Evolutionary conservation across 1,284 basidiomycete species (phyloP), one percentile per base, ranked within the genome.

Genomic region (Albatrellus sp.): DNA sequence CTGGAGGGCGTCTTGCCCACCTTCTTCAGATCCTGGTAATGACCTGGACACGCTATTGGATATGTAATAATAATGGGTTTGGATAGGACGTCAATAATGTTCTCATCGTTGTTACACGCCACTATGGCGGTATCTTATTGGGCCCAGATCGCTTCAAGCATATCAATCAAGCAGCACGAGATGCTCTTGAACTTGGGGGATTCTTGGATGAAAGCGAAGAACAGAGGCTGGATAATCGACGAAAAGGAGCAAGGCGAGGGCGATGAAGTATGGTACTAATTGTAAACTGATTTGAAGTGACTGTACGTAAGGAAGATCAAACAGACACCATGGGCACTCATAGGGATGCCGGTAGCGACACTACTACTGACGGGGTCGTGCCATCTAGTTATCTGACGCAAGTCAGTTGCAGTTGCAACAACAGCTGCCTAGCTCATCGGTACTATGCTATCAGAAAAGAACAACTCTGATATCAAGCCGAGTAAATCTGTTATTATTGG

Each of bases 91-190:
- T 82, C n/a, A 72, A 79, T 46, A 79, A 90, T 54, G 85, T 92
- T 8, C 67, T 94, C 5, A 83, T 94, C 11, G 66, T 92, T 28
- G 90, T 93, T 10, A 86, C 84, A 9, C 77, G 82, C 35, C 84
- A 83, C 58, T 90, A 79, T 54, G 86, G 86, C 14, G 86, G 86
- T 1, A 84, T 81, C 19, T 81, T 83, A 50, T 68, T 93, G 1
- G 88, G 90, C 1, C 77, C 90, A 0, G 90, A 93, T 59, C 72
- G 91, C 20, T 94, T 93, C 69, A 93, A 92, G 59, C 85, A 90
- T 52, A 92, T 92, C 57, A 91, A 89, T 55, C 86, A 91, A 58
- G 88, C 85, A 3, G 90, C 90, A 6, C 69, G 90, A 17, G 87
- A 88, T 55, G 90, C 90, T 0, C 67, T 93, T 10, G 85, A 91